Evolutionary conservation across 1,284 basidiomycete genomes (phyloP).

Genomic region (Xerocomus minutiporus): DNA sequence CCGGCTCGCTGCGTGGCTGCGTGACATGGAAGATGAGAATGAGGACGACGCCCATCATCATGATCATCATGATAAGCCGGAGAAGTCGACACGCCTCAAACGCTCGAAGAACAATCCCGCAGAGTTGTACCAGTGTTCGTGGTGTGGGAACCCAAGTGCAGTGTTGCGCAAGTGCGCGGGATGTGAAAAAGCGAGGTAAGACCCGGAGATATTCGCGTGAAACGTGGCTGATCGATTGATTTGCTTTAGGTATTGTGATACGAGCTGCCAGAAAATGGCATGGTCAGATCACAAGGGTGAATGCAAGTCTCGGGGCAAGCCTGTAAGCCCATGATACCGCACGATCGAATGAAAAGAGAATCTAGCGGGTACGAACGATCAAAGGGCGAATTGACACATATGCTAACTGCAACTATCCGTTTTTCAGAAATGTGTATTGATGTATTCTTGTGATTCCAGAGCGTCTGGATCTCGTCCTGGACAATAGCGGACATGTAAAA

Average conservation of each 20-base stretch:
- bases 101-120: conserved; percentile 35
- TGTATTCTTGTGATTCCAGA: neutral
- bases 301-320: conserved; percentile 25
- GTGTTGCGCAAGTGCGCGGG: conserved; percentile 45
- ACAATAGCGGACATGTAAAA: no score
- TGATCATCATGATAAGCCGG: neutral
- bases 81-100: conserved; percentile 30
- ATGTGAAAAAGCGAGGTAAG: conserved; percentile 41
- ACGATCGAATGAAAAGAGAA: neutral
- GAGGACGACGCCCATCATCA: conserved; percentile 31
- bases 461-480: no score
- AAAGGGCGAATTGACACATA: neutral
- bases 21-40: conserved; percentile 41
- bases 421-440: neutral
- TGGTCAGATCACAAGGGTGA: conserved; percentile 42
- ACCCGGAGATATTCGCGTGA: neutral
- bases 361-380: neutral
- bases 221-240: neutral
- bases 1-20: conserved; percentile 51
- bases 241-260: conserved; percentile 42
- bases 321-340: neutral
- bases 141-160: conserved; percentile 53
- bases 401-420: neutral
- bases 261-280: conserved; percentile 43
- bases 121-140: conserved; percentile 50